Base-by-base conservation (phyloP, 2,329 filamentous ascomycete species). In the Penicillium sp. region DNA sequence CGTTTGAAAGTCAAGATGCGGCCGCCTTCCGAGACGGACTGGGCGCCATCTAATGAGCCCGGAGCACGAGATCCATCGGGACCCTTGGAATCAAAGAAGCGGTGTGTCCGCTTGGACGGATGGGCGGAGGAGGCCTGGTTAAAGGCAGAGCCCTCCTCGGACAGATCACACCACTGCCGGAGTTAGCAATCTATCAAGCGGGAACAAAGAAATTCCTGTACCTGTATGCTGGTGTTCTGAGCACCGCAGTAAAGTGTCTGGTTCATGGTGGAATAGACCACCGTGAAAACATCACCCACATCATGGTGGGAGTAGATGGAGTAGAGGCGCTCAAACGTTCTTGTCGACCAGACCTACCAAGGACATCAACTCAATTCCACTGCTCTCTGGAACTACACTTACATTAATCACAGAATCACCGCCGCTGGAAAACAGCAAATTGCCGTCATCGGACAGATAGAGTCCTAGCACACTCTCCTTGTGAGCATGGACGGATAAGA, bases 231-330 rank as follows among this genome's bases (percentile, higher is more conserved):
- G 7, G 91, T 94, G 67, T 97, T 96, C 68, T 97, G 94, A 0
- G 91, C 90, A 51, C 94, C 94, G 39, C 96, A 82, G 69, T 96
- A 97, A 4, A 96, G 81, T 0, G 88, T 95, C 60, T 92, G 83
- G 63, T 90, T 79, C 60, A 85, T 81, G 6, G 84, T 76, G 4
- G 91, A 96, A 71, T 95, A 96, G 1, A 87, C 88, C n/a, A 96
- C 86, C 62, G 90, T 95, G 70, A 97, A 97, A 53, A 99, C 85
- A 74, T 99, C 94, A 53, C 94, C 94, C 36, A 96, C 89, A 63
- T 97, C 94, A 72, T 95, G 92, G 44, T 87, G 87, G 56, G 91
- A 95, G 76, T 95, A 95, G 55, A 97, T 89, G 57, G 94, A 90
- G 75, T 92, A 94, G 0, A 94, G 79, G 25, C 88, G 85, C 50